Evolutionary conservation across 1,284 basidiomycete species (phyloP), one percentile per base, ranked within the genome.

Genomic region (Cryptococcus floricola): DNA sequence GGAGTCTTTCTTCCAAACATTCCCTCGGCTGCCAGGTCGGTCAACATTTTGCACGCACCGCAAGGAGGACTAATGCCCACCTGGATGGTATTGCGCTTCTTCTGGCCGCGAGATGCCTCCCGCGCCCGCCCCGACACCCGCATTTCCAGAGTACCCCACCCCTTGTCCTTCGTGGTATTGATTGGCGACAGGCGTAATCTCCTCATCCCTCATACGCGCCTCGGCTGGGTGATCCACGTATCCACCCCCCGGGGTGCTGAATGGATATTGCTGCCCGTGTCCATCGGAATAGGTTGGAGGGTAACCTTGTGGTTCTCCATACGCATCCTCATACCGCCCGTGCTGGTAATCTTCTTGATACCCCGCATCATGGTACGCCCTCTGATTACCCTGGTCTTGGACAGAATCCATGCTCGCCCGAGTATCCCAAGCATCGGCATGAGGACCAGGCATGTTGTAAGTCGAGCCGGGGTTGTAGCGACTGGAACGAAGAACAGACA

Each of bases 351-450:
- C 45, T 8, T 46, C 45, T 25, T 16, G 16, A 27, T 58, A 55
- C 19, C 56, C 51, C 52, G 23, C 50, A 47, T 27, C 52, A 38
- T 42, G 52, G 44, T 58, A 68, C 58, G 56, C 50, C 58, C 51
- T 51, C 23, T 56, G 54, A 41, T 39, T 34, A 47, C 49, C 48
- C 19, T 53, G 23, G 19, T 70, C 66, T 12, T 63, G 49, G 4
- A 67, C 38, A 9, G 60, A 65, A 37, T 85, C 86, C 31, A 78
- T 75, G 4, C 84, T 85, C 37, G 81, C 78, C 59, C 86, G 81
- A 27, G 83, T 79, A 61, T 89, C 86, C 87, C 88, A 91, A 39
- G 87, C 83, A 66, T 88, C 86, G 61, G 78, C 80, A 25, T 67
- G 57, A 28, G 59, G 60, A 16, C 67, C 63, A 39, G 65, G 48